Evolutionary conservation across 495 filamentous ascomycete species (phyloP).

Genomic region (Aspergillus kassunensis): DNA sequence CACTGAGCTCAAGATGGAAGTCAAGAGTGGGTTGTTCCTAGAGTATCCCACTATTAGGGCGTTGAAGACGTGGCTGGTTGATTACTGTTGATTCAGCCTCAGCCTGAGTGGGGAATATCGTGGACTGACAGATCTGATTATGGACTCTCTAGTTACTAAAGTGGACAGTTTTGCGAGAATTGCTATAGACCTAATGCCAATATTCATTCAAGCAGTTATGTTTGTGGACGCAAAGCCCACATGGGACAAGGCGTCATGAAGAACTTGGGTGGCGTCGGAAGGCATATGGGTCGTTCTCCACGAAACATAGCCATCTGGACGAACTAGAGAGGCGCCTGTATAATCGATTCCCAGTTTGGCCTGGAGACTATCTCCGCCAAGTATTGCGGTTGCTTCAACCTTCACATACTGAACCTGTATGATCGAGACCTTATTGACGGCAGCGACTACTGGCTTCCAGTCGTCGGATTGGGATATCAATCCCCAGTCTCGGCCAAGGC

Average conservation of each 20-base stretch:
- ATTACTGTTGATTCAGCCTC: conserved; percentile 1
- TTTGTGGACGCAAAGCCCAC: no score
- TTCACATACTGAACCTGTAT: conserved; percentile 6
- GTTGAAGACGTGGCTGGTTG: conserved; percentile 24
- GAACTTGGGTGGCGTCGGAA: neutral
- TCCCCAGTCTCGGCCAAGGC: conserved; percentile 19
- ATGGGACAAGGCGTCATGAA: neutral
- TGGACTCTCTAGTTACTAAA: no score
- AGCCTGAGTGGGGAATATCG: no score
- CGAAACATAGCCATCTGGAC: conserved; percentile 31
- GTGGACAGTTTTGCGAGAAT: no score
- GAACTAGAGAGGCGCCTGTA: conserved; percentile 21
- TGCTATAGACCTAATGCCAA: no score
- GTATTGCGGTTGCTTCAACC: neutral
- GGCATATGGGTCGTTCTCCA: conserved; percentile 19
- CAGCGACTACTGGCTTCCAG: conserved; percentile 12
- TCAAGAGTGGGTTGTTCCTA: conserved; percentile 34
- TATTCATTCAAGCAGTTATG: no score
- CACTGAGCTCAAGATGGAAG: conserved; percentile 27
- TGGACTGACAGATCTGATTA: no score
- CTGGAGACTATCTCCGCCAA: no score
- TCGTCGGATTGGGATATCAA: conserved; percentile 12
- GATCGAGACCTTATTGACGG: conserved; percentile 1
- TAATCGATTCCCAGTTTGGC: conserved; percentile 14
- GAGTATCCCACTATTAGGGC: conserved; percentile 39